Percentiles rank a stretch among this genome's conserved stretches.
Conservation (phyloP, 495 filamentous ascomycete genomes). For the Symbiotaphrina buchneri region DNA sequence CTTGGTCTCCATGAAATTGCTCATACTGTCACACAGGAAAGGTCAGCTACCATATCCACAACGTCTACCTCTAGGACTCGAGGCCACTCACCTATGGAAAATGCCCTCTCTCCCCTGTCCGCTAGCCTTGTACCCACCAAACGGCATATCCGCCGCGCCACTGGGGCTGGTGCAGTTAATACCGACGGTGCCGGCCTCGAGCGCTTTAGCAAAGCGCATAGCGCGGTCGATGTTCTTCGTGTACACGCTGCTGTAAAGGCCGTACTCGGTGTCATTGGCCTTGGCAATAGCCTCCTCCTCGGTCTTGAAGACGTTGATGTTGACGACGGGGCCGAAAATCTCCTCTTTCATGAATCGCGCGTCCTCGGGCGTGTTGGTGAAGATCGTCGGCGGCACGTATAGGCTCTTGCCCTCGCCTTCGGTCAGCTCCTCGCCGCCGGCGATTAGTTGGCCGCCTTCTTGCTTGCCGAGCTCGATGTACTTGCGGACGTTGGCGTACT, state of each 20-base stretch:
- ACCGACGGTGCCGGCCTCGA: constrained; percentile 10
- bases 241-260: constrained; percentile 13
- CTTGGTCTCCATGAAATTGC: no score
- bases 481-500: constrained; percentile 9
- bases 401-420: constrained; percentile 14
- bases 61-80: no score
- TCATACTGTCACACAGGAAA: no score
- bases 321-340: constrained; percentile 24
- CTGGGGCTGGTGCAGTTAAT: no score
- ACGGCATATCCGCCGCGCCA: no score
- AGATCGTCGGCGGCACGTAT: constrained; percentile 25
- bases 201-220: constrained; percentile 10
- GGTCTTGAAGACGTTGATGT: constrained; percentile 16
- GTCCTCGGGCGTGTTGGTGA: constrained; percentile 17
- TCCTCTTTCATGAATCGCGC: constrained; percentile 19
- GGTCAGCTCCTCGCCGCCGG: constrained; percentile 4
- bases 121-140: no score
- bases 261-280: constrained; percentile 20
- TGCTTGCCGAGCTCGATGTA: constrained; percentile 9
- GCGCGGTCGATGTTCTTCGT: constrained; percentile 11
- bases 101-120: no score
- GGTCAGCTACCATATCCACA: no score
- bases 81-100: no score
- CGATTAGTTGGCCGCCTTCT: constrained; percentile 5
- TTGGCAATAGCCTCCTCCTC: constrained; percentile 17